Percentiles rank a stretch among this genome's conserved stretches.
phyloP scores from a whole-genome alignment of 2,329 filamentous ascomycete genomes.

The Pseudohalonectria lignicola region DNA sequence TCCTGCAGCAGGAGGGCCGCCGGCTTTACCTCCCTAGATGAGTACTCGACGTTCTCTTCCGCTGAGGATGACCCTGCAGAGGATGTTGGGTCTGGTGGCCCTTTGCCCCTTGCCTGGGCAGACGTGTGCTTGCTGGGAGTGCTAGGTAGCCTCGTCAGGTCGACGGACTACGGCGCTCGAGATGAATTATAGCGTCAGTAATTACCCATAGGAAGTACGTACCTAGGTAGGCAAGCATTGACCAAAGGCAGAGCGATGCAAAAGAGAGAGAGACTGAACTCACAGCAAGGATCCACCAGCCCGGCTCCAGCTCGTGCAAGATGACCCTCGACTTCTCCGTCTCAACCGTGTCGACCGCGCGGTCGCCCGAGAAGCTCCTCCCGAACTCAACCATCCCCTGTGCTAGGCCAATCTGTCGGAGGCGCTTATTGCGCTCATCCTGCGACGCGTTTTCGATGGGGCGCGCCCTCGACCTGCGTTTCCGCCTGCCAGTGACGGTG shows the following conservation, averaged over 20 bases:
- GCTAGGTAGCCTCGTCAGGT: constrained; percentile 15
- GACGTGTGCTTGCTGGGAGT: constrained; percentile 5
- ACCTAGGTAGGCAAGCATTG: no score
- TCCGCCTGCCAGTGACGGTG: background rate
- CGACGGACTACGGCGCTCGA: constrained; percentile 10
- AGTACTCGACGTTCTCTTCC: constrained; percentile 59
- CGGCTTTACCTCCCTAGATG: constrained; percentile 80
- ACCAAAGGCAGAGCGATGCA: no score
- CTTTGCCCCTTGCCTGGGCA: constrained; percentile 1
- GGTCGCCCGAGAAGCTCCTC: constrained; percentile 70
- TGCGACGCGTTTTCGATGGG: constrained; percentile 34
- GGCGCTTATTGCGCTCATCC: constrained; percentile 70
- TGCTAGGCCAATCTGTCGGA: constrained; percentile 88
- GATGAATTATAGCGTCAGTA: no score
- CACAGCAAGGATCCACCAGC: constrained; percentile 95
- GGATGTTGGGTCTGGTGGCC: constrained; percentile 11
- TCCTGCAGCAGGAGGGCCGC: constrained; percentile 68
- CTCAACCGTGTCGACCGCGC: constrained; percentile 73
- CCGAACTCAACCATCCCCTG: constrained; percentile 96
- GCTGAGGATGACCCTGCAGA: constrained; percentile 16
- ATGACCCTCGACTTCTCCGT: constrained; percentile 82
- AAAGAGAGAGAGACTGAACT: constrained; percentile 24
- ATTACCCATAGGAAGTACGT: no score
- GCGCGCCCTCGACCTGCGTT: constrained; percentile 9
- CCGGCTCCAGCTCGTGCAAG: constrained; percentile 74